Evolutionary conservation across 441 rosid species (phyloP), one percentile per base, ranked within the genome.

Genomic region (Manihot esculenta): DNA sequence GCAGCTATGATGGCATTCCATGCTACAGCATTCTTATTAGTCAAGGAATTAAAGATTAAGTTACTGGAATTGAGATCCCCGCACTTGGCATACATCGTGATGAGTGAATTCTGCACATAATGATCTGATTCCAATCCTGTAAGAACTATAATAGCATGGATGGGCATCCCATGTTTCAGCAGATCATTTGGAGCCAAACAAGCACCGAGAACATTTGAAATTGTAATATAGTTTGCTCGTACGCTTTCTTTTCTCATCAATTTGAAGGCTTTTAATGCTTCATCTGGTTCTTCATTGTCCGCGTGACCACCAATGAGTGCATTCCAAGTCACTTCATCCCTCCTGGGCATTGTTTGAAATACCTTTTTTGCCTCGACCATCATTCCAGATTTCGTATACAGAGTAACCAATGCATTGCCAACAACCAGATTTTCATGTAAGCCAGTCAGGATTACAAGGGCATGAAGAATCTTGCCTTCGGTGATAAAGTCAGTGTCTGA

Each of bases 1-100:
- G 92, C 94, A 53, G 94, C 78, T 65, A 91, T 84, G 65, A 86
- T 78, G 21, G 89, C 86, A 73, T 88, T 89, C 96, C 97, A 93
- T 20, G 98, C 70, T 77, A 79, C 79, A 44, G 86, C 70, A 70
- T 79, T 84, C 84, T 70, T 76, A 44, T 76, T 27, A 54, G 68
- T 77, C 67, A 87, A 77, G 72, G 78, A 66, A 33, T 77, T 51
- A 78, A 94, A 93, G 64, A 91, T 80, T 51, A 51, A 76, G 63
- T 72, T 74, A 76, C 96, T 85, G n/a, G 83, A 82, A 77, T 45
- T 71, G 49, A 89, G 85, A 84, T 89, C 91, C 30, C 93, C 94
- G 69, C 98, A 87, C 78, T 79, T 87, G 14, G 90, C 92, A 53
- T 93, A 93, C 97, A 89, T 89, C 35, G 79, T 84, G 79, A 93